phyloP scores from a whole-genome alignment of 768 basidiomycete species.

The Hebeloma cylindrosporum region DNA sequence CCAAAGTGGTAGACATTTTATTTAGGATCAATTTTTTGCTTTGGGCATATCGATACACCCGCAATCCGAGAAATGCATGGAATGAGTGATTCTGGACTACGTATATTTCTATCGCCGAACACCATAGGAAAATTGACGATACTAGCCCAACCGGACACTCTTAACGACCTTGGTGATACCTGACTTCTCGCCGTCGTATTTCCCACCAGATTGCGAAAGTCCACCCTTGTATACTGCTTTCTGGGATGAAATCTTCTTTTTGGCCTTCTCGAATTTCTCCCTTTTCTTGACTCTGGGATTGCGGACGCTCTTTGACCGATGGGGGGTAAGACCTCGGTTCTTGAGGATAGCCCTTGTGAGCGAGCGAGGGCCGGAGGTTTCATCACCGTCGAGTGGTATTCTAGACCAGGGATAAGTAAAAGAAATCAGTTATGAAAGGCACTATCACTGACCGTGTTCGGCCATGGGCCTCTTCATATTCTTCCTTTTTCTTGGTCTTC shows the following conservation, averaged over 20 bases:
- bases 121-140: not conserved
- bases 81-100: too few species aligned
- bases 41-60: too few species aligned
- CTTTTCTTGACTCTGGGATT: slow-evolving; percentile 99
- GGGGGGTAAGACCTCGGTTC: slow-evolving; percentile 93
- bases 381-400: slow-evolving; percentile 28
- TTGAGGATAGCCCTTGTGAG: slow-evolving; percentile 89
- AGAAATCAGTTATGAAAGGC: not conserved
- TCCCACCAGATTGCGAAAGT: slow-evolving; percentile 60
- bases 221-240: slow-evolving; percentile 94
- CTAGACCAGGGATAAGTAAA: slow-evolving; percentile 13
- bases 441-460: slow-evolving; percentile 16
- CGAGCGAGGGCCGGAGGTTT: slow-evolving; percentile 71
- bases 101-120: too few species aligned
- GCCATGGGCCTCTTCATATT: slow-evolving; percentile 65
- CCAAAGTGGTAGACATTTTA: slow-evolving; percentile 62
- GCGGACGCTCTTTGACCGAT: slow-evolving; percentile 83
- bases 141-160: slow-evolving; percentile 67
- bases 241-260: slow-evolving; percentile 87
- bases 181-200: slow-evolving; percentile 88
- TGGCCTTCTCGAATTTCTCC: slow-evolving; percentile 89
- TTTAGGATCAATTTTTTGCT: slow-evolving; percentile 19
- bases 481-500: slow-evolving; percentile 79
- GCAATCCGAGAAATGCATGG: too few species aligned
- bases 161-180: slow-evolving; percentile 93